A percentile compares a stretch with the other conserved stretches of the same genome.
phyloP scores from a whole-genome alignment of 192 early-diverging fungal species.

The Coemansia sp. region DNA sequence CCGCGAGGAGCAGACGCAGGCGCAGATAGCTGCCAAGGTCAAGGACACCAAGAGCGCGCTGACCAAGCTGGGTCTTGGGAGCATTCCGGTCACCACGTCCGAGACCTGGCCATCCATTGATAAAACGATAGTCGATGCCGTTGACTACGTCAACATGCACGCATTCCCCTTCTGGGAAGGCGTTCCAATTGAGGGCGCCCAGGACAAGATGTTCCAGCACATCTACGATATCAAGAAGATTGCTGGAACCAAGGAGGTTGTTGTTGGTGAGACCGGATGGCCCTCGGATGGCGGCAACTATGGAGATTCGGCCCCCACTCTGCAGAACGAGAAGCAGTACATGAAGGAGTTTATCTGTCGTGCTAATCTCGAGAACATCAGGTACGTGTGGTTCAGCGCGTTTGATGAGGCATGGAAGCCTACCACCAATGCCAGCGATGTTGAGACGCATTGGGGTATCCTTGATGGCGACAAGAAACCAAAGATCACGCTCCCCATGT shows the following conservation, averaged over 20 bases:
- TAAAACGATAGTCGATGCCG: slow-evolving; percentile 52
- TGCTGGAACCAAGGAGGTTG: slow-evolving; percentile 56
- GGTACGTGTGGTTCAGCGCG: slow-evolving; percentile 69
- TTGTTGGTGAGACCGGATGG: slow-evolving; percentile 73
- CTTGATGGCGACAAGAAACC: slow-evolving; percentile 49
- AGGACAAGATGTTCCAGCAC: slow-evolving; percentile 59
- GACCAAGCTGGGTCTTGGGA: slow-evolving; percentile 32
- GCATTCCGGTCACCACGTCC: slow-evolving; percentile 44
- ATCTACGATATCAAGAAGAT: slow-evolving; percentile 49
- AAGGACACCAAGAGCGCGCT: slow-evolving; percentile 49
- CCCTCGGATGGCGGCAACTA: slow-evolving; percentile 56
- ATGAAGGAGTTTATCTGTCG: slow-evolving; percentile 62
- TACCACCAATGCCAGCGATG: slow-evolving; percentile 53
- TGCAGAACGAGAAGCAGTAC: slow-evolving; percentile 63
- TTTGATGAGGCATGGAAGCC: slow-evolving; percentile 73
- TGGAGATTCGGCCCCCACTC: slow-evolving; percentile 56
- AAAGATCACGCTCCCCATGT: slow-evolving; percentile 48
- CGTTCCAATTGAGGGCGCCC: slow-evolving; percentile 44
- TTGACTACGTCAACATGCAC: slow-evolving; percentile 64
- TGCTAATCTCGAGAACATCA: slow-evolving; percentile 56
- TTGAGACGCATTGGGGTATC: slow-evolving; percentile 57
- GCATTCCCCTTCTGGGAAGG: slow-evolving; percentile 72
- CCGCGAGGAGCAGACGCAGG: slow-evolving; percentile 56
- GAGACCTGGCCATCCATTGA: slow-evolving; percentile 56
- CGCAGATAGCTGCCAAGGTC: slow-evolving; percentile 54